Evolutionary conservation across 768 basidiomycete genomes (phyloP), one percentile per base, ranked within the genome.

Genomic region (Leccinum rimulosum): DNA sequence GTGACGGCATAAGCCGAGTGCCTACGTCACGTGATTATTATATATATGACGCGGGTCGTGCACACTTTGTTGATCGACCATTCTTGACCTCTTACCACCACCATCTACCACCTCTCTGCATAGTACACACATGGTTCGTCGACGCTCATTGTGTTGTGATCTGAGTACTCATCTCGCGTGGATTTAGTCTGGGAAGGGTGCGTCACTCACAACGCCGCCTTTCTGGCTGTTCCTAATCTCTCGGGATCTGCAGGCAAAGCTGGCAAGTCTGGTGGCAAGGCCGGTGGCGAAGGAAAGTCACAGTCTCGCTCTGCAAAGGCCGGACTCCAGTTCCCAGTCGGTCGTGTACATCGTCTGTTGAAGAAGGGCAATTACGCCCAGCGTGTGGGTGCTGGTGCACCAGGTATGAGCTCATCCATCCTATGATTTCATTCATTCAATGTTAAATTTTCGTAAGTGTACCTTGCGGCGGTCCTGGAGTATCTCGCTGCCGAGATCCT

Each of bases 401-500:
- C 93, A 69, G 87, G 87, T 88, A 62, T 6, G 60, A n/a, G 22
- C 2, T 1, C 11, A 33, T 30, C 6, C 6, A 43, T 30, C 75
- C 73, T 33, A 48, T 35, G 48, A 50, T 8, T 5, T 22, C 55
- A 31, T 40, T 22, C 55, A 33, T 40, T 28, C 3, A 30, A 35
- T 22, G 30, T 1, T 11, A 19, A 30, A 4, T 54, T 43, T 52
- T 62, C 61, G 5, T 33, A 55, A 89, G 91, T 95, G 53, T 94
- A 95, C 77, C 86, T 94, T 56, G 92, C 92, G 36, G 91, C 91
- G 19, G 92, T 94, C 61, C 86, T 95, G 57, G 93, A 94, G 76
- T 93, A 95, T 72, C 87, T 95, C 61, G 89, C 92, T 60, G 93
- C 93, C 50, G 93, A 95, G 75, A 94, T 95, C 73, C 87, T 95